Percentiles rank a stretch among this genome's conserved stretches.
Conservation (phyloP, 345 rosid genomes). For the Hypericum androsaemum region DNA sequence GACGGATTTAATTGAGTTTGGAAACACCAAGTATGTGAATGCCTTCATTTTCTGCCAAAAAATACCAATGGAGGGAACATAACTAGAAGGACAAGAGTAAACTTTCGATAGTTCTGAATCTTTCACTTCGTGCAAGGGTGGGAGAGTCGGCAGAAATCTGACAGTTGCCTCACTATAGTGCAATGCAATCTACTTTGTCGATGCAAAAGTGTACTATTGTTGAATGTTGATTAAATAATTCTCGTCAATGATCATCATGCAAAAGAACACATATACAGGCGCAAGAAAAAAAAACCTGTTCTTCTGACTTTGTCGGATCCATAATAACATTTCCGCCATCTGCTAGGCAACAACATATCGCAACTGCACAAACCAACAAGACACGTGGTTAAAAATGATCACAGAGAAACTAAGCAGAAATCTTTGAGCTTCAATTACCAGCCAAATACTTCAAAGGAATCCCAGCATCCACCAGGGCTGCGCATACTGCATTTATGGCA, state of each 20-base stretch:
- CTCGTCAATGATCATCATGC: too few species aligned
- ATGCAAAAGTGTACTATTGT: too few species aligned
- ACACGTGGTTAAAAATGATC: slow-evolving; percentile 6
- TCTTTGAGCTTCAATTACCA: slow-evolving; percentile 28
- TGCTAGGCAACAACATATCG: slow-evolving; percentile 75
- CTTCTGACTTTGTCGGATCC: slow-evolving; percentile 85
- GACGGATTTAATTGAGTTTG: slow-evolving; percentile 52
- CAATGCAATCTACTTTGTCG: too few species aligned
- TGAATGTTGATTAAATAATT: too few species aligned
- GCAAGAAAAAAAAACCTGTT: slow-evolving; percentile 44
- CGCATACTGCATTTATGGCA: slow-evolving; percentile 91
- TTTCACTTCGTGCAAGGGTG: neutral
- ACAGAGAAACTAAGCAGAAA: neutral
- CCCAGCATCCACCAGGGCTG: slow-evolving; percentile 95
- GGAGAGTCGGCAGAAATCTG: too few species aligned
- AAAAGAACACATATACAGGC: neutral
- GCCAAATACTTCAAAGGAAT: slow-evolving; percentile 92
- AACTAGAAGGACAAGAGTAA: neutral
- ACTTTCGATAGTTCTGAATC: neutral
- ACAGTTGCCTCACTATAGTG: too few species aligned
- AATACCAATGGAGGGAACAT: slow-evolving; percentile 2
- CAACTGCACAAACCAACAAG: slow-evolving; percentile 40
- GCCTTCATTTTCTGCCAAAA: slow-evolving; percentile 67
- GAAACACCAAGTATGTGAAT: slow-evolving; percentile 71
- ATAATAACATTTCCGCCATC: slow-evolving; percentile 47